phyloP scores from a whole-genome alignment of 148 eudicot genomes.

The Selenicereus undatus region DNA sequence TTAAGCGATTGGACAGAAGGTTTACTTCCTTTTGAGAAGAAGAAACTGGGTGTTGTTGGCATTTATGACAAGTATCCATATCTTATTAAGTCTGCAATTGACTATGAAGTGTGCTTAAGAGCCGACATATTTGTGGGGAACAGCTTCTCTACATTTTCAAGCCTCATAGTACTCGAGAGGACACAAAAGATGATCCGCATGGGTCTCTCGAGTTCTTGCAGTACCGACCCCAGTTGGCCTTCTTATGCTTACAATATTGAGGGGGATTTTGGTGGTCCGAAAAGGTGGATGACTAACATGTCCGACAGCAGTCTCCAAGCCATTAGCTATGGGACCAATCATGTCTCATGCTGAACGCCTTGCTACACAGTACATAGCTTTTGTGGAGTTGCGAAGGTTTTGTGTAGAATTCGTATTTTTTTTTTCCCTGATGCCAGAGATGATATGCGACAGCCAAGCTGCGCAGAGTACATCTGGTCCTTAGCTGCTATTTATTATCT shows the following conservation, averaged over 20 bases:
- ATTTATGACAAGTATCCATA: constrained; percentile 75
- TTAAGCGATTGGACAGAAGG: constrained; percentile 69
- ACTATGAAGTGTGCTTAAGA: constrained; percentile 86
- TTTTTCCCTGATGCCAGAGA: not conserved
- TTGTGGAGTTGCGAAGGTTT: not conserved
- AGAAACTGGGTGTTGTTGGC: constrained; percentile 55
- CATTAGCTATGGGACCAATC: constrained; percentile 83
- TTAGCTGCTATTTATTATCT: not conserved
- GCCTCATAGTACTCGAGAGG: constrained; percentile 80
- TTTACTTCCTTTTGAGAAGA: constrained; percentile 77
- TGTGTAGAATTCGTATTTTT: not conserved
- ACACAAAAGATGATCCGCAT: constrained; percentile 52
- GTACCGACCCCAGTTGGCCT: constrained; percentile 56
- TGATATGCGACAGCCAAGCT: not conserved
- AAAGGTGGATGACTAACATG: constrained; percentile 79
- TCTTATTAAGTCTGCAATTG: constrained; percentile 87
- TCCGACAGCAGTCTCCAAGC: constrained; percentile 62
- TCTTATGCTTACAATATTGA: constrained; percentile 84
- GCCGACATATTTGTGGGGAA: constrained; percentile 89
- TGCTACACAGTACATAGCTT: not conserved
- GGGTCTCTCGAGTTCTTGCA: constrained; percentile 46
- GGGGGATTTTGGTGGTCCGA: constrained; percentile 61
- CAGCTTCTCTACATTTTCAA: constrained; percentile 92
- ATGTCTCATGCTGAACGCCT: constrained; percentile 47
- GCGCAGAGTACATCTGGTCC: not conserved